These are phyloP conservation scores for Sugiyamaella xylanicola DNA, from an alignment of 1,139 yeast genomes.

Conservation along the genomic window DNA sequence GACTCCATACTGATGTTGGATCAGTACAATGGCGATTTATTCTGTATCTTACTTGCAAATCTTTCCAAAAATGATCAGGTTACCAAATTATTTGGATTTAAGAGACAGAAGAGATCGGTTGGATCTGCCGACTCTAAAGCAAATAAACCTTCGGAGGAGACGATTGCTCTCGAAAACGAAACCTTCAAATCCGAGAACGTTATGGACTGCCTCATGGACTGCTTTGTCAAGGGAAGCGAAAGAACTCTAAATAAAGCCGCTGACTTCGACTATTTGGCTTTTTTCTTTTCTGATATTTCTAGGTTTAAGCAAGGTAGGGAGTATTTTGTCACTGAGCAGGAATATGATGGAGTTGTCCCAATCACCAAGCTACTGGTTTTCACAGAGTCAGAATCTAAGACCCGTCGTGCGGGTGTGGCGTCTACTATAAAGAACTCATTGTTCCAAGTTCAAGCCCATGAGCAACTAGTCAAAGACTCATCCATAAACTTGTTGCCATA, in stretches of 20 bases:
- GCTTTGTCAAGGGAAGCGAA: slow-evolving; percentile 84
- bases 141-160: slow-evolving; percentile 11
- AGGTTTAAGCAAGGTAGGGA: slow-evolving; percentile 71
- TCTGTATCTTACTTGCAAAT: slow-evolving; percentile 82
- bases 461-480: slow-evolving; percentile 58
- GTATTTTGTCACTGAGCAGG: slow-evolving; percentile 70
- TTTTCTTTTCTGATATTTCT: slow-evolving; percentile 88
- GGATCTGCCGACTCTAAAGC: background rate
- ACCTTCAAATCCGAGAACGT: slow-evolving; percentile 51
- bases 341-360: slow-evolving; percentile 77
- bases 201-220: slow-evolving; percentile 85
- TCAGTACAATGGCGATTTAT: slow-evolving; percentile 74
- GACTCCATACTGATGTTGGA: slow-evolving; percentile 54
- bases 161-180: slow-evolving; percentile 16
- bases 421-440: slow-evolving; percentile 88
- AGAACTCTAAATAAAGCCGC: slow-evolving; percentile 71
- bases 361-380: slow-evolving; percentile 77
- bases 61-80: slow-evolving; percentile 76
- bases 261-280: slow-evolving; percentile 78
- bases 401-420: slow-evolving; percentile 90
- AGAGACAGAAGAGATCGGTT: slow-evolving; percentile 32
- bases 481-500: slow-evolving; percentile 77
- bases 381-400: slow-evolving; percentile 76
- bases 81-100: slow-evolving; percentile 55
- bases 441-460: slow-evolving; percentile 76